phyloP scores from a whole-genome alignment of 257 asterid species.

The Sherardia arvensis region DNA sequence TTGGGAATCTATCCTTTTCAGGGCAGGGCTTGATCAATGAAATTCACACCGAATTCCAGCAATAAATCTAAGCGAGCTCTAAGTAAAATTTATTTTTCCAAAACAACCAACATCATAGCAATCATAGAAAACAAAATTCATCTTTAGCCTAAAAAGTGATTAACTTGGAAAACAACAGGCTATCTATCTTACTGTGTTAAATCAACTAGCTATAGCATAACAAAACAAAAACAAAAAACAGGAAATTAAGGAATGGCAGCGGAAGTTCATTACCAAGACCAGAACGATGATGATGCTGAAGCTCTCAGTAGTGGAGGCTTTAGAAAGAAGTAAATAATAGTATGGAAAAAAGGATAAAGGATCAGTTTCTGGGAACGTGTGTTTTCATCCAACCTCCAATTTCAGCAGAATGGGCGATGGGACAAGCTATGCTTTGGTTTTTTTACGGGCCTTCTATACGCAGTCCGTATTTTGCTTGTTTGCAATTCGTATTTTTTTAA shows the following conservation, averaged over 20 bases:
- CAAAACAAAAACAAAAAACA: background rate
- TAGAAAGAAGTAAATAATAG: background rate
- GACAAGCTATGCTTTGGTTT: background rate
- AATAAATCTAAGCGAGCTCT: background rate
- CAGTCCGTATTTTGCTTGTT: no score
- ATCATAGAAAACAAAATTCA: background rate
- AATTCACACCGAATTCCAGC: background rate
- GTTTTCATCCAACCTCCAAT: background rate
- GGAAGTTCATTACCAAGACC: background rate
- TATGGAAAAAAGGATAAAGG: background rate
- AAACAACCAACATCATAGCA: background rate
- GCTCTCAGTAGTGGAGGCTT: background rate
- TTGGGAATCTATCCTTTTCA: background rate
- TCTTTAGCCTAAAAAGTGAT: background rate
- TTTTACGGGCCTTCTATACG: no score
- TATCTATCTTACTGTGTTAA: background rate
- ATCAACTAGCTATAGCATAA: background rate
- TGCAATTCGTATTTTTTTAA: no score
- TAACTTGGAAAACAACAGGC: no score
- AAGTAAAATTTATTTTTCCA: background rate
- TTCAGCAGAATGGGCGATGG: background rate
- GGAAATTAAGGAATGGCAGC: background rate
- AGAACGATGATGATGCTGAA: background rate
- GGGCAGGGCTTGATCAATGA: background rate
- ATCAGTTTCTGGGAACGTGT: background rate